These are phyloP conservation scores for Vaccinium myrtillus DNA, from an alignment of 148 eudicot species.

Conservation along the genomic window DNA sequence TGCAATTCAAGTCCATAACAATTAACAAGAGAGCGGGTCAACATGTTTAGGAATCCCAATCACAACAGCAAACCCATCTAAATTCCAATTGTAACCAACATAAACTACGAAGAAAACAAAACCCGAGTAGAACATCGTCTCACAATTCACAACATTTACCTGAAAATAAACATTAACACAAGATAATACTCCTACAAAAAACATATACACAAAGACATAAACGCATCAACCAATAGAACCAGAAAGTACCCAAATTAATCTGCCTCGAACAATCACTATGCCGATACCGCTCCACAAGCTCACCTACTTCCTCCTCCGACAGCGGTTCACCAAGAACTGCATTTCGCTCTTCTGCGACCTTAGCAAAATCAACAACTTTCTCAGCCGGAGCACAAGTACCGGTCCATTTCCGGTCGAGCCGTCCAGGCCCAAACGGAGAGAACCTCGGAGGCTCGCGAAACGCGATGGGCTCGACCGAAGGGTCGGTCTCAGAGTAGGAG, in stretches of 20 bases:
- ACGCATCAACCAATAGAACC: not conserved
- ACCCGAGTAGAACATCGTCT: not conserved
- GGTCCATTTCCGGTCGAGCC: constrained; percentile 85
- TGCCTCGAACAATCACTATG: constrained; percentile 82
- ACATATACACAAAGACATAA: too few relatives aligned
- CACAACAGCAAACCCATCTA: not conserved
- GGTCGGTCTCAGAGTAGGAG: constrained; percentile 79
- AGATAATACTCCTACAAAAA: not conserved
- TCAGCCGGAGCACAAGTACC: constrained; percentile 68
- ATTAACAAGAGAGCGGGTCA: not conserved
- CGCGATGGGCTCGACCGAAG: constrained; percentile 55
- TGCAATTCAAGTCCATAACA: not conserved
- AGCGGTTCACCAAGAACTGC: constrained; percentile 67
- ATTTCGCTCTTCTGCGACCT: constrained; percentile 34
- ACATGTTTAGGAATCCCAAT: not conserved
- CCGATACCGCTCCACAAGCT: constrained; percentile 79
- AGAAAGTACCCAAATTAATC: constrained; percentile 67
- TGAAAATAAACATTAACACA: not conserved
- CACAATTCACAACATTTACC: not conserved
- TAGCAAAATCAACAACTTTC: constrained; percentile 23
- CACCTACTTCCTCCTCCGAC: constrained; percentile 49
- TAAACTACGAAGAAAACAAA: not conserved
- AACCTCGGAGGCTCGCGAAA: constrained; percentile 79
- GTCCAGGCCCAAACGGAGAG: constrained; percentile 94
- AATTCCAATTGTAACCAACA: not conserved